Conservation (phyloP, 495 filamentous ascomycete species). For the Xylaria sp. region DNA sequence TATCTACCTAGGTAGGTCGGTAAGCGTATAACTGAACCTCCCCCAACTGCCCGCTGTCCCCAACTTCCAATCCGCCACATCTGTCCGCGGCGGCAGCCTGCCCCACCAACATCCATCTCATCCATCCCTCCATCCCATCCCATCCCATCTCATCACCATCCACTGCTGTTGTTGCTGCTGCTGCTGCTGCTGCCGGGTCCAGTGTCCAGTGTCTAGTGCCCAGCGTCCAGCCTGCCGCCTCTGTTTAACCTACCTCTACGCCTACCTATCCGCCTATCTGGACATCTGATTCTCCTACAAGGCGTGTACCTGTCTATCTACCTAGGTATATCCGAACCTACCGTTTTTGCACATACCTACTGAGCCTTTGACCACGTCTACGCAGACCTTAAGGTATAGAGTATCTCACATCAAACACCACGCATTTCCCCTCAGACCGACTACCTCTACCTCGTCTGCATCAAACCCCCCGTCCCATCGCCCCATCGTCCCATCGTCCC, state of each 20-base stretch:
- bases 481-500: too few species aligned
- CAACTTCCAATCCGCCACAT: not conserved
- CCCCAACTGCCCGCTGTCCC: not conserved
- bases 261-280: not conserved
- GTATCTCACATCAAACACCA: not conserved
- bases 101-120: constrained; percentile 15
- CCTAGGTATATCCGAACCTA: not conserved
- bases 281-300: not conserved
- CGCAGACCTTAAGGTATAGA: too few species aligned
- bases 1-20: not conserved
- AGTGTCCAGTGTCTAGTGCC: not conserved
- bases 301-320: not conserved
- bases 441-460: not conserved
- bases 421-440: not conserved
- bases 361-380: not conserved
- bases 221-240: not conserved
- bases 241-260: not conserved
- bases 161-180: not conserved
- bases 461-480: not conserved
- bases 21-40: not conserved
- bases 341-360: not conserved
- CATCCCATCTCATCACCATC: constrained; percentile 9
- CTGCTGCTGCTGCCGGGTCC: constrained; percentile 6
- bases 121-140: not conserved
- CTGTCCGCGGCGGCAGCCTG: not conserved